phyloP scores from a whole-genome alignment of 257 asterid species.

The Galeopsis tetrahit region DNA sequence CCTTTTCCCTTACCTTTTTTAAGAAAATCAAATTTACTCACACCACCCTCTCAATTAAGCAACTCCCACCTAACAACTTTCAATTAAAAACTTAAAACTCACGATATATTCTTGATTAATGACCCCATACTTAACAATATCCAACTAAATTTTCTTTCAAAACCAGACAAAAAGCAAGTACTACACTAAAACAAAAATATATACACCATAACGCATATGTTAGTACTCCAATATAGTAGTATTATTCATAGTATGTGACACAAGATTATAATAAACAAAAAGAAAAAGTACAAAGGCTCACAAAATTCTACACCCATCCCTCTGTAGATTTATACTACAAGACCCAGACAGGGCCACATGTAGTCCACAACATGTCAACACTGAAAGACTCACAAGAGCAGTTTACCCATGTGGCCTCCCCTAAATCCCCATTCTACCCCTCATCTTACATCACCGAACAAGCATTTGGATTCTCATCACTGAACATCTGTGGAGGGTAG shows the following conservation, averaged over 20 bases:
- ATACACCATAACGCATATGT: constrained; percentile 27
- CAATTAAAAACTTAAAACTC: not conserved
- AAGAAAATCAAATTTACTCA: not conserved
- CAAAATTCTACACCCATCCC: constrained; percentile 41
- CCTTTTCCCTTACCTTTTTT: not conserved
- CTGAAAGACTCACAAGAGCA: constrained; percentile 18
- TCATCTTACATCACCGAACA: constrained; percentile 51
- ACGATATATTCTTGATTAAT: not conserved
- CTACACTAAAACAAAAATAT: not conserved
- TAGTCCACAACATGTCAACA: constrained; percentile 36
- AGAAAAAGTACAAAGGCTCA: constrained; percentile 32
- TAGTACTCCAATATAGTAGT: constrained; percentile 3
- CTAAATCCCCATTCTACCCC: constrained; percentile 44
- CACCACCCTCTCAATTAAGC: not conserved
- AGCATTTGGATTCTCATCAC: constrained; percentile 72
- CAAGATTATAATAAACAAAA: constrained; percentile 33
- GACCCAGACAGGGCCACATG: constrained; percentile 53
- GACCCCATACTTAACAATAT: not conserved
- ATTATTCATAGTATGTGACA: constrained; percentile 45
- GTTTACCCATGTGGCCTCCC: constrained; percentile 44
- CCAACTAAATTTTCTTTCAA: not conserved
- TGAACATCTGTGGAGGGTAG: constrained; percentile 66
- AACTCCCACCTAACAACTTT: not conserved
- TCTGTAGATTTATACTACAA: constrained; percentile 37
- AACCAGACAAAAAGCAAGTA: constrained; percentile 27